Base-by-base conservation (phyloP, 192 early-diverging fungal genomes). In the Borealophlyctis nickersoniae region DNA sequence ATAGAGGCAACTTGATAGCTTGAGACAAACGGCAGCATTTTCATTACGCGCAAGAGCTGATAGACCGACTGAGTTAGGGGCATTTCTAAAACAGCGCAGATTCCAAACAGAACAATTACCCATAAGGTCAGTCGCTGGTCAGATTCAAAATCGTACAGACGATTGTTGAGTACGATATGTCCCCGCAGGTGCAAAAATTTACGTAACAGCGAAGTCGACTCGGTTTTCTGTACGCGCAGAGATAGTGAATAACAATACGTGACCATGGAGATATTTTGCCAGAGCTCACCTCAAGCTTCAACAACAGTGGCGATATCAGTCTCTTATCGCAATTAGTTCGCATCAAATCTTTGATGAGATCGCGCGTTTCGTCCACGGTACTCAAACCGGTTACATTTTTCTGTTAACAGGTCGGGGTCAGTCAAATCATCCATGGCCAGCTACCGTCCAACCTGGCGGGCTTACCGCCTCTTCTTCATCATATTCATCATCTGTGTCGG, bases 1-100 rank as follows among this genome's bases (percentile, higher is more conserved):
- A 97, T 73, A 9, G 86, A 77, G 31, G 79, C 86, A 45, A 92
- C 93, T 31, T 86, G 78, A 70, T 98, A 94, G 30, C 86, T 72
- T 5, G 90, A 87, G 4, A 88, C 67, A 11, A 94, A 81, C 9
- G 95, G 95, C 51, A 98, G 79, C 24, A 77, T 79, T 2, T 84
- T 80, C 33, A 98, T 67, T 13, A 93, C 86, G 24, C 54, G 63
- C 36, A 85, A 35, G 23, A 72, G 66, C 69, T 79, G 33, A 52
- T 14, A 31, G 28, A 64, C 22, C 65, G 14, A 35, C 35, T 24
- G 35, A 11, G 24, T 45, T 29, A 48, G 29, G 28, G 51, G 19
- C 31, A 49, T 24, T 35, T 4, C 24, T 30, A 24, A 27, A 59
- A 56, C 33, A 36, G 7, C 7, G 19, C 48, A 14, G 29, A 5